These are phyloP conservation scores for Purshia tridentata DNA, from an alignment of 306 rosid species.

Conservation along the genomic window DNA sequence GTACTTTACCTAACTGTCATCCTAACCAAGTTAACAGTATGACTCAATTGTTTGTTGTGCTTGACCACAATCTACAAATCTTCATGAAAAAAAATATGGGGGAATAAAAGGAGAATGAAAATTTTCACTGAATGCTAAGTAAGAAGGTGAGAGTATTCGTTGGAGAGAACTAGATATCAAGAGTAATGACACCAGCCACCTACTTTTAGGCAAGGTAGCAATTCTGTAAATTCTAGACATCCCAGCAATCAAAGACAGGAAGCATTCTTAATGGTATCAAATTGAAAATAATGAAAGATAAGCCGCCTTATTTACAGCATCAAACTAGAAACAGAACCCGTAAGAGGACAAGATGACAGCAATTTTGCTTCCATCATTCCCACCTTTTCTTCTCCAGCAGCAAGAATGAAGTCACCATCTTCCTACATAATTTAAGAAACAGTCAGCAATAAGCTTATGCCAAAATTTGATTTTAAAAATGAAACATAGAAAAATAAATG, in stretches of 20 bases:
- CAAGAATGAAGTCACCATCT: conserved; percentile 82
- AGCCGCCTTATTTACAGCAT: background rate
- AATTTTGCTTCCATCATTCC: background rate
- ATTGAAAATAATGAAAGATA: background rate
- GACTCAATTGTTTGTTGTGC: too few species aligned
- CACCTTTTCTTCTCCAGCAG: conserved; percentile 79
- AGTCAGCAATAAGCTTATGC: conserved; percentile 30
- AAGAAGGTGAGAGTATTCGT: background rate
- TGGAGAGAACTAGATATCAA: background rate
- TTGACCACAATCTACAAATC: too few species aligned
- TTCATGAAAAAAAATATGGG: too few species aligned
- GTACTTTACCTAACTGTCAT: too few species aligned
- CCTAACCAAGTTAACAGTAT: too few species aligned
- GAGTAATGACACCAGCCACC: background rate
- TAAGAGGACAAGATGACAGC: background rate
- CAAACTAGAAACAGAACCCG: background rate
- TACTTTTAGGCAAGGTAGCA: background rate
- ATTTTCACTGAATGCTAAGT: background rate
- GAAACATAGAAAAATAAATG: background rate
- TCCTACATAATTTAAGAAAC: conserved; percentile 53
- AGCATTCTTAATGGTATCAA: background rate
- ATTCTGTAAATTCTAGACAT: background rate
- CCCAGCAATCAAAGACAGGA: background rate
- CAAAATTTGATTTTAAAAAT: conserved; percentile 13
- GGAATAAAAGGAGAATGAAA: too few species aligned